These are phyloP conservation scores for Talaromyces wortmannii DNA, from an alignment of 495 filamentous ascomycete genomes.

Conservation along the genomic window DNA sequence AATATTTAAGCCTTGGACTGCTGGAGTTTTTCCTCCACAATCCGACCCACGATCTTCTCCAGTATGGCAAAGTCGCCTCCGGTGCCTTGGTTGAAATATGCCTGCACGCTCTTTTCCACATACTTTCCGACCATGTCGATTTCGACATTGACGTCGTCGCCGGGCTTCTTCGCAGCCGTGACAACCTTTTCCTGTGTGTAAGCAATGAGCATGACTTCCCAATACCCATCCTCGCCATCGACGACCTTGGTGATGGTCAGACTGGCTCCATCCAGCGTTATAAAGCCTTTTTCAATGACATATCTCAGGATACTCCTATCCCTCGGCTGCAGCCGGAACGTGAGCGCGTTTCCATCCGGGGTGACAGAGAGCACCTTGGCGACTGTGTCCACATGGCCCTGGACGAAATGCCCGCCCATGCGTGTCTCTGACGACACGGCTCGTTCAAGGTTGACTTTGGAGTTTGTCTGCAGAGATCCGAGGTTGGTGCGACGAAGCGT, in stretches of 20 bases:
- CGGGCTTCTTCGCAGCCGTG: slow-evolving; percentile 69
- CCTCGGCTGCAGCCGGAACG: slow-evolving; percentile 71
- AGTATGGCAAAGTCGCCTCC: slow-evolving; percentile 57
- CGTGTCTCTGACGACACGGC: slow-evolving; percentile 83
- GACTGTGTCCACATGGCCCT: slow-evolving; percentile 91
- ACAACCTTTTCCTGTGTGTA: slow-evolving; percentile 95
- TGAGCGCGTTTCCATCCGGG: slow-evolving; percentile 82
- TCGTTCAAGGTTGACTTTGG: slow-evolving; percentile 83
- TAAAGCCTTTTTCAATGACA: slow-evolving; percentile 93
- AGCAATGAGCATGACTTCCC: slow-evolving; percentile 98
- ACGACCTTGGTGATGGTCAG: slow-evolving; percentile 81
- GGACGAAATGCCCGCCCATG: slow-evolving; percentile 68
- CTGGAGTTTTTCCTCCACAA: slow-evolving; percentile 68
- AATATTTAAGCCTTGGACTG: slow-evolving; percentile 11
- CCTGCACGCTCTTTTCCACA: slow-evolving; percentile 83
- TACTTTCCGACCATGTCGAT: slow-evolving; percentile 99
- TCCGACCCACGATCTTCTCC: slow-evolving; percentile 74
- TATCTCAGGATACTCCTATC: slow-evolving; percentile 65
- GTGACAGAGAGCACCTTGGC: slow-evolving; percentile 61
- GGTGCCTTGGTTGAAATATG: slow-evolving; percentile 44
- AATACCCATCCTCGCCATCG: slow-evolving; percentile 71
- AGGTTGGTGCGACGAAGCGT: slow-evolving; percentile 96
- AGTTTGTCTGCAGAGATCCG: slow-evolving; percentile 51
- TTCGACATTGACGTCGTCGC: slow-evolving; percentile 91
- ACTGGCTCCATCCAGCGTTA: slow-evolving; percentile 93